phyloP scores from a whole-genome alignment of 257 asterid species.

The Forsythia suspensa region DNA sequence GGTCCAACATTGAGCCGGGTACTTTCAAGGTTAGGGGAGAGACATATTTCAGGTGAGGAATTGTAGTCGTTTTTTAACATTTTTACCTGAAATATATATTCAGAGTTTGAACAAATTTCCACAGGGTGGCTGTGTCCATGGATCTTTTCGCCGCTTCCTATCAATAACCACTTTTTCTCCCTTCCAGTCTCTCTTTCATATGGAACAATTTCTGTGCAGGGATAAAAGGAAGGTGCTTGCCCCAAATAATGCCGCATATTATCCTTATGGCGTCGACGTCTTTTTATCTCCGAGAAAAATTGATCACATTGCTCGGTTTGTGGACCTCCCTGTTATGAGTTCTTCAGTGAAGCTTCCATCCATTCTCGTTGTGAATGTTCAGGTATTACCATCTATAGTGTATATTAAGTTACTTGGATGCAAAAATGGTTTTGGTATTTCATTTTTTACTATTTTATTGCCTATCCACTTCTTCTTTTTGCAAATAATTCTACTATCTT shows the following conservation, averaged over 20 bases:
- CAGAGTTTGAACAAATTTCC: neutral
- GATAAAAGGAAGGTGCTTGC: conserved; percentile 90
- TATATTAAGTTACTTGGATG: neutral
- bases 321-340: conserved; percentile 63
- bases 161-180: neutral
- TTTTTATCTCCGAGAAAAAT: conserved; percentile 78
- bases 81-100: too few relatives aligned
- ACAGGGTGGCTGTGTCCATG: neutral
- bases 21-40: conserved; percentile 82
- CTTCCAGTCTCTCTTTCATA: neutral
- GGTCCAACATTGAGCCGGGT: conserved; percentile 89
- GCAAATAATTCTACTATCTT: neutral
- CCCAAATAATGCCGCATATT: conserved; percentile 74
- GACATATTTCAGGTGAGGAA: conserved; percentile 66
- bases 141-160: neutral
- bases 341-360: conserved; percentile 78
- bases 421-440: neutral
- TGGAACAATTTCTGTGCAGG: conserved; percentile 43
- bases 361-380: conserved; percentile 90
- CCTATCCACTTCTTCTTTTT: neutral
- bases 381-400: conserved; percentile 41
- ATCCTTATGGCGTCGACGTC: conserved; percentile 93
- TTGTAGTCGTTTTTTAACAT: neutral
- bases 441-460: neutral
- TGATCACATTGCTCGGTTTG: conserved; percentile 79